phyloP scores from a whole-genome alignment of 306 rosid species.

The Cicer judaicum region DNA sequence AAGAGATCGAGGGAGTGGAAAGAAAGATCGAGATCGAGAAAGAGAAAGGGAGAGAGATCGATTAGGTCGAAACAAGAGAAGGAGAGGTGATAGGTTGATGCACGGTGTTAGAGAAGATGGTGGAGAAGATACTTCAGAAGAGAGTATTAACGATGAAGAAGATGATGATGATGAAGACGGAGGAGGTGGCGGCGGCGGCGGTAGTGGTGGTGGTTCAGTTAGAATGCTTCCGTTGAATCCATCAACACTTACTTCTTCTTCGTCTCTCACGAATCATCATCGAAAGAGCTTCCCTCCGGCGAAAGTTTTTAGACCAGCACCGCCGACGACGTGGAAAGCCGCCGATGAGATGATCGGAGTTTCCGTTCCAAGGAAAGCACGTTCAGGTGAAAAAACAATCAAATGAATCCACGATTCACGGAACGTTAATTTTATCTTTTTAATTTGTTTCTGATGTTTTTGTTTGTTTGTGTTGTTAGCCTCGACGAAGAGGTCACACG shows the following conservation, averaged over 20 bases:
- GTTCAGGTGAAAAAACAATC: constrained; percentile 65
- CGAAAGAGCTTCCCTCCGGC: constrained; percentile 85
- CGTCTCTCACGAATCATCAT: constrained; percentile 58
- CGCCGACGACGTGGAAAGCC: constrained; percentile 74
- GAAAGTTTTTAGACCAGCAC: constrained; percentile 70
- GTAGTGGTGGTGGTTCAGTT: constrained; percentile 57
- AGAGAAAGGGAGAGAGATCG: constrained; percentile 84
- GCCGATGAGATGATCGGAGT: constrained; percentile 99
- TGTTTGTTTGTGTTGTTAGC: constrained; percentile 50
- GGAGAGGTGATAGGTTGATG: constrained; percentile 81
- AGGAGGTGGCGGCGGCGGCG: constrained; percentile 28
- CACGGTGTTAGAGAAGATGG: constrained; percentile 84
- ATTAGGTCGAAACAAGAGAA: constrained; percentile 74
- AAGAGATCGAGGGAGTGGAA: constrained; percentile 79
- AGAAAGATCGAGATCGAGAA: constrained; percentile 75
- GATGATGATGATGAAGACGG: constrained; percentile 70
- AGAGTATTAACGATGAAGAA: constrained; percentile 85
- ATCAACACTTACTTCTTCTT: constrained; percentile 20
- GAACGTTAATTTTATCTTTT: neutral
- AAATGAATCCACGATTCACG: neutral
- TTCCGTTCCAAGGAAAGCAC: constrained; percentile 88
- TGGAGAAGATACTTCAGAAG: constrained; percentile 84
- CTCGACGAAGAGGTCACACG: constrained; percentile 92
- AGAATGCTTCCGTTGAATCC: constrained; percentile 94
- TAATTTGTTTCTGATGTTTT: neutral